These are phyloP conservation scores for Theobroma grandiflorum DNA, from an alignment of 441 rosid genomes.

Conservation along the genomic window DNA sequence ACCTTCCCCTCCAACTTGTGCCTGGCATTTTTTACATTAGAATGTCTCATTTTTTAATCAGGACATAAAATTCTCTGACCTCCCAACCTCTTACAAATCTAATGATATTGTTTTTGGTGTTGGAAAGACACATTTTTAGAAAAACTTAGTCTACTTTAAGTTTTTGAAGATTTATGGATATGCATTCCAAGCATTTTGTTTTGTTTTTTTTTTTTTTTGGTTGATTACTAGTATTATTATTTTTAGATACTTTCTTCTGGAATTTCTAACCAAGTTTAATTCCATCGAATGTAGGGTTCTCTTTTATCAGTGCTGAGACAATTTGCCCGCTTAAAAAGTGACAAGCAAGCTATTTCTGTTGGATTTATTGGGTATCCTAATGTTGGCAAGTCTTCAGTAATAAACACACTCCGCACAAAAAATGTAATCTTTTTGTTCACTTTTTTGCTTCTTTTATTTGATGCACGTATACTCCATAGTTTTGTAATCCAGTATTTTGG, in stretches of 20 bases:
- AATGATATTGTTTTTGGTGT: background rate
- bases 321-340: conserved; percentile 86
- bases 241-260: conserved; percentile 13
- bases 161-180: background rate
- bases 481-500: background rate
- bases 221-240: background rate
- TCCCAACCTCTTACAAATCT: background rate
- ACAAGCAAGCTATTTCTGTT: conserved; percentile 96
- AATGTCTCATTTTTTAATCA: background rate
- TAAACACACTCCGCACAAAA: conserved; percentile 92
- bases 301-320: conserved; percentile 91
- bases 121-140: background rate
- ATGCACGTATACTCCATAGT: background rate
- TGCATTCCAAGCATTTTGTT: background rate
- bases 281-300: conserved; percentile 65
- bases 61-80: background rate
- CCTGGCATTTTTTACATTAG: background rate
- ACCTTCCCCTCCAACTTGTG: background rate
- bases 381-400: conserved; percentile 96
- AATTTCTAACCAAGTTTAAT: background rate
- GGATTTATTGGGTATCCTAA: conserved; percentile 98
- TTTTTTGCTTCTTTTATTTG: conserved; percentile 14
- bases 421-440: conserved; percentile 51
- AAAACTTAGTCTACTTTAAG: background rate
- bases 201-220: background rate